Percentiles rank a stretch among this genome's conserved stretches.
Evolutionary conservation across 108 stramenopile species (phyloP).

Genomic region (Pseudonitzschia multiseries): DNA sequence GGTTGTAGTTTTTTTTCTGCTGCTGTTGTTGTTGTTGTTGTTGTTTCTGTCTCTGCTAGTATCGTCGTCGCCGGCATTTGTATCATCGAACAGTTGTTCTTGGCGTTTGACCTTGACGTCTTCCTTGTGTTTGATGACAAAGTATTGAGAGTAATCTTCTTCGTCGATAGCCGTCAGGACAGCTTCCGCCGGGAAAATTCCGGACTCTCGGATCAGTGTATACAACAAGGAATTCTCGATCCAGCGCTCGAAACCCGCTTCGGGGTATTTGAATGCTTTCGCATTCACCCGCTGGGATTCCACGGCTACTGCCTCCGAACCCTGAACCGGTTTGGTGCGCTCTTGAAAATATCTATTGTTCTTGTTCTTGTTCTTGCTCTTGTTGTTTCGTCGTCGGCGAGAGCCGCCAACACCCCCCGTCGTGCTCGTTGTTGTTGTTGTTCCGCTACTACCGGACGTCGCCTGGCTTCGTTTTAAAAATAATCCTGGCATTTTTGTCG

Average conservation of each 20-base stretch:
- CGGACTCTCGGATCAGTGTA: constrained; percentile 46
- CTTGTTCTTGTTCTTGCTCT: no score
- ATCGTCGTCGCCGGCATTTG: not conserved
- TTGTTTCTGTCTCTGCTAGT: no score
- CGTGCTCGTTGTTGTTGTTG: constrained; percentile 4
- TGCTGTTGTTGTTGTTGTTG: not conserved
- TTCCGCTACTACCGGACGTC: constrained; percentile 7
- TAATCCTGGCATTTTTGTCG: not conserved
- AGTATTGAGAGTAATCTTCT: constrained; percentile 51
- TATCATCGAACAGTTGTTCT: not conserved
- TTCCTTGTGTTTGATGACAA: constrained; percentile 6
- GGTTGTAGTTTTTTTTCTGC: not conserved
- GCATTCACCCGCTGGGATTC: constrained; percentile 13
- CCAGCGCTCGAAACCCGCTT: constrained; percentile 44
- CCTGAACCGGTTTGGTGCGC: constrained; percentile 11
- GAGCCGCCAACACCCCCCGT: not conserved
- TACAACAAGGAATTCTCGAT: constrained; percentile 48
- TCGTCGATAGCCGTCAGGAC: constrained; percentile 48
- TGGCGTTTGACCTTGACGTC: not conserved
- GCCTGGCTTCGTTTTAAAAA: constrained; percentile 8
- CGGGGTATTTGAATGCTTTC: constrained; percentile 41
- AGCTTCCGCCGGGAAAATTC: constrained; percentile 46
- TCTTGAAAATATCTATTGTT: not conserved
- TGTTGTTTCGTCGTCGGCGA: constrained; percentile 3
- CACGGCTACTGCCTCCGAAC: constrained; percentile 18